These are phyloP conservation scores for Gastrolobium villosum DNA, from an alignment of 306 rosid genomes.

Conservation along the genomic window DNA sequence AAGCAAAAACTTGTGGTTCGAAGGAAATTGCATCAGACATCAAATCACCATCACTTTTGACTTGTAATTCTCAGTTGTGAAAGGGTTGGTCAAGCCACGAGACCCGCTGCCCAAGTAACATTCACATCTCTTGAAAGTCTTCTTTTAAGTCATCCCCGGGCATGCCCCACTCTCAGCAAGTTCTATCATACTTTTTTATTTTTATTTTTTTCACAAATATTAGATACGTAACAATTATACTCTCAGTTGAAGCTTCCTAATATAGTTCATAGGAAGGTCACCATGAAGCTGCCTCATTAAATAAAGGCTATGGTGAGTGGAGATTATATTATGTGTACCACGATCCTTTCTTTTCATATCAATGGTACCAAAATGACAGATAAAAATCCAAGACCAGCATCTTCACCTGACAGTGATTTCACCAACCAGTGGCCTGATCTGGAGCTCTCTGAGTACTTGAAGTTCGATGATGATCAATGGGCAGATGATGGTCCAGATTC, in stretches of 20 bases:
- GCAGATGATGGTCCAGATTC: conserved; percentile 45
- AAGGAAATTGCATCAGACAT: conserved; percentile 4
- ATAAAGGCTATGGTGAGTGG: not conserved
- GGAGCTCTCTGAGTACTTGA: conserved; percentile 63
- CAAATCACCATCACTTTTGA: conserved; percentile 53
- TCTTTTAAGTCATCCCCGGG: conserved; percentile 59
- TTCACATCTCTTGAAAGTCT: conserved; percentile 51
- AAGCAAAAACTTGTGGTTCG: conserved; percentile 31
- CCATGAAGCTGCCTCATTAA: conserved; percentile 60
- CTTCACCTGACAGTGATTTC: conserved; percentile 52
- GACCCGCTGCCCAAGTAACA: conserved; percentile 30
- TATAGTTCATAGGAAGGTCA: conserved; percentile 67
- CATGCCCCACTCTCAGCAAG: conserved; percentile 54
- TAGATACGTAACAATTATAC: conserved; percentile 48
- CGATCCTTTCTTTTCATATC: conserved; percentile 26
- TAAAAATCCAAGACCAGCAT: conserved; percentile 44
- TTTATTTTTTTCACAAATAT: not conserved
- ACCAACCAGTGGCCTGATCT: conserved; percentile 44
- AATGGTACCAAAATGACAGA: conserved; percentile 59
- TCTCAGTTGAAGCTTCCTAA: conserved; percentile 71
- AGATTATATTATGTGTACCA: conserved; percentile 40
- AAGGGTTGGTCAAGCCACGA: conserved; percentile 62
- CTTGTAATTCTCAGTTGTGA: conserved; percentile 46
- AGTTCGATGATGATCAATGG: conserved; percentile 59
- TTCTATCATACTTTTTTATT: not conserved